Conservation (phyloP, 1,284 basidiomycete genomes). For the Psilocybe mexicana region DNA sequence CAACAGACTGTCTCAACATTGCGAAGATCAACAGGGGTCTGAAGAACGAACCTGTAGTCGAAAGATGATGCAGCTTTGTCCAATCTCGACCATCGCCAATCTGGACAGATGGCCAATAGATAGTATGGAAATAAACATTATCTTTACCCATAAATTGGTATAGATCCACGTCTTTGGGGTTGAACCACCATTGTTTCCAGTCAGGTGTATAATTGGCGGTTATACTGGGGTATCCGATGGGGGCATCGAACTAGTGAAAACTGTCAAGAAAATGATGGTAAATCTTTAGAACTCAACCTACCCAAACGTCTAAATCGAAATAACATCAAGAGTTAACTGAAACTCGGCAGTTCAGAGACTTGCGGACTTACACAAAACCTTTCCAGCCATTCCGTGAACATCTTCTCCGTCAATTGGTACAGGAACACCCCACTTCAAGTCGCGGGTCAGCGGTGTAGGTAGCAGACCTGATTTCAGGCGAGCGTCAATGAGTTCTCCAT, state of each 20-base stretch:
- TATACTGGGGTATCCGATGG: constrained; percentile 97
- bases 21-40: background rate
- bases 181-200: constrained; percentile 98
- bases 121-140: constrained; percentile 98
- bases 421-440: constrained; percentile 96
- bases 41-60: constrained; percentile 77
- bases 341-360: constrained; percentile 6
- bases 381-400: constrained; percentile 84
- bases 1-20: background rate
- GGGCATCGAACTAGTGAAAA: constrained; percentile 80
- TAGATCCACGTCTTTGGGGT: constrained; percentile 87
- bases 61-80: constrained; percentile 95
- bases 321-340: constrained; percentile 7
- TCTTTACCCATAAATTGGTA: constrained; percentile 99
- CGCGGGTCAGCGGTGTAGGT: constrained; percentile 91
- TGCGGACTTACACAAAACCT: constrained; percentile 84
- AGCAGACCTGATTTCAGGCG: constrained; percentile 86
- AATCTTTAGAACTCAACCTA: constrained; percentile 34
- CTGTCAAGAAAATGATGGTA: background rate
- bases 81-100: constrained; percentile 90
- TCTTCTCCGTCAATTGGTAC: constrained; percentile 79
- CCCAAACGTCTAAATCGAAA: constrained; percentile 73
- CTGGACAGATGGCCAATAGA: constrained; percentile 92
- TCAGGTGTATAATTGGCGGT: constrained; percentile 94
- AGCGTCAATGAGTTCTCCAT: constrained; percentile 89